phyloP scores from a whole-genome alignment of 2,329 filamentous ascomycete genomes.

The Fusarium compactum region DNA sequence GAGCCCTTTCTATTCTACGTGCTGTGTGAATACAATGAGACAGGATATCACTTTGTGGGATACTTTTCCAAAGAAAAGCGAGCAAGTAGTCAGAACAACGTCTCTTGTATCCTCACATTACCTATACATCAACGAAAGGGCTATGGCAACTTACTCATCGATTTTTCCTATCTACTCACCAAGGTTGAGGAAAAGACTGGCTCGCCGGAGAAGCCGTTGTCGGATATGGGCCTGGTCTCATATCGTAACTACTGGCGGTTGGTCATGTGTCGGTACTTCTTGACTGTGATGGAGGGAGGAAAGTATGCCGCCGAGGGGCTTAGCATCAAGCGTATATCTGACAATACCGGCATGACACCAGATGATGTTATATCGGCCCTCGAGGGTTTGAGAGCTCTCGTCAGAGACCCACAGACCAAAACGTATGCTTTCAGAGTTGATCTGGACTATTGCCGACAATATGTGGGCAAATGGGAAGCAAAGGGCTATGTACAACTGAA shows the following conservation, averaged over 20 bases:
- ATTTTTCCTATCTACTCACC: constrained; percentile 97
- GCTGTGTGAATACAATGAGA: constrained; percentile 91
- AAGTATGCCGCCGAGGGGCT: constrained; percentile 60
- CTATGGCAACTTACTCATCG: constrained; percentile 95
- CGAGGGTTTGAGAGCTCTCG: constrained; percentile 88
- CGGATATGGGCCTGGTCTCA: constrained; percentile 96
- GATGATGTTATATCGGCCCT: constrained; percentile 96
- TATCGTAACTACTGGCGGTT: constrained; percentile 98
- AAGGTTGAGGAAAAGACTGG: constrained; percentile 93
- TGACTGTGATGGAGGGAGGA: constrained; percentile 58
- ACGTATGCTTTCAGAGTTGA: constrained; percentile 92
- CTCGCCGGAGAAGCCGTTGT: constrained; percentile 95
- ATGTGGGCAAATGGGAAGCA: constrained; percentile 87
- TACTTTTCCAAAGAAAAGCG: constrained; percentile 99
- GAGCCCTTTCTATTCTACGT: constrained; percentile 98
- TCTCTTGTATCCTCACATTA: constrained; percentile 95
- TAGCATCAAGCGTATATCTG: constrained; percentile 78
- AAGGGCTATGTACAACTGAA: constrained; percentile 91
- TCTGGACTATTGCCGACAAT: constrained; percentile 84
- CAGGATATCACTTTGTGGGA: constrained; percentile 96
- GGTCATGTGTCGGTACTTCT: constrained; percentile 85
- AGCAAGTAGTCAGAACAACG: constrained; percentile 93
- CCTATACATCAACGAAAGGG: constrained; percentile 98
- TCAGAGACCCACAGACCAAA: constrained; percentile 88
- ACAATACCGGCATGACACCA: constrained; percentile 92